Evolutionary conservation across 345 rosid genomes (phyloP), one percentile per base, ranked within the genome.

Genomic region (Brassica nigra): DNA sequence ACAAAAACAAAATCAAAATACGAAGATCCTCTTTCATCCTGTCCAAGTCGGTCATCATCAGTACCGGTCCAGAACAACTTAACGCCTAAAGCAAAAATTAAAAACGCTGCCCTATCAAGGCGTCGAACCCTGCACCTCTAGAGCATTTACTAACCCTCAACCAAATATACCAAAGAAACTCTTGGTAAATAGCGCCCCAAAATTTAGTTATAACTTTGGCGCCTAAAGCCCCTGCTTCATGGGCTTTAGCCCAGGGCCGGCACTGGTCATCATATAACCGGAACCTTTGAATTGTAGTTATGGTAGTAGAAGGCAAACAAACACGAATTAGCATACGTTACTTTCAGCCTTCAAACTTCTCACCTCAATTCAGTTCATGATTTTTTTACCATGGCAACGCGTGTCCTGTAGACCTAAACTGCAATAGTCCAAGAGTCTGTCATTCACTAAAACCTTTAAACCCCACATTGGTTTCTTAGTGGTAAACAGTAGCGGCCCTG

Each of bases 251-350:
- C 34, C 34, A 31, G 4, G 5, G 5, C 34, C 34, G 34, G 5
- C 34, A 31, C 34, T 31, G 34, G 34, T 31, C 34, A 59, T 23
- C 27, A 23, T 23, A 23, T 23, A 23, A n/a, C 23, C 2, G 42
- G 67, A 30, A 62, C 20, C 8, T 62, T n/a, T 8, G 23, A 62
- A 31, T 1, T 59, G n/a, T 62, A 44, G 54, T 16, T 37, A 39
- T 66, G 54, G 30, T 66, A 18, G 30, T 66, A 37, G 12, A 66
- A 9, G 30, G 70, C 70, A 66, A 62, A 66, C 54, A 37, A 5
- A 66, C 4, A 66, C 54, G 18, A 42, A 23, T 42, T 39, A 66
- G 4, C 55, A 20, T 66, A 23, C 27, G 15, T 39, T 39, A 39
- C 9, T 66, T 59, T 66, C 16, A 39, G 54, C 29, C 58, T 37